These are phyloP conservation scores for Seiridium unicorne DNA, from an alignment of 2,329 filamentous ascomycete genomes.

Conservation along the genomic window DNA sequence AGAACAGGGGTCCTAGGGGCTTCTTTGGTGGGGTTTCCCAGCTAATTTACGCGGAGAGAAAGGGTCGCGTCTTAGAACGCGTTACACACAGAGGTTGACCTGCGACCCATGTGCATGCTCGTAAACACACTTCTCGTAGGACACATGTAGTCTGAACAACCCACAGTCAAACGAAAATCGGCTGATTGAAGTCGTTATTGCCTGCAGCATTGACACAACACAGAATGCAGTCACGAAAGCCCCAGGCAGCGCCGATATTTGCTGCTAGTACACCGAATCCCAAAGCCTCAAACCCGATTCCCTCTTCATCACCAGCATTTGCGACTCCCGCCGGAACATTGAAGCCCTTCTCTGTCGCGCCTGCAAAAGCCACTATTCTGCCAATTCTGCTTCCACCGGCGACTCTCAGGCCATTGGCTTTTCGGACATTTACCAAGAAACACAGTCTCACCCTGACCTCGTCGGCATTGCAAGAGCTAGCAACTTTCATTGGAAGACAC, in stretches of 20 bases:
- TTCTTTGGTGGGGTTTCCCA: not conserved
- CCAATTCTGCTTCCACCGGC: constrained; percentile 87
- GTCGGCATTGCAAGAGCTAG: constrained; percentile 78
- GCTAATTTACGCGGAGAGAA: constrained; percentile 5
- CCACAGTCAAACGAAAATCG: not conserved
- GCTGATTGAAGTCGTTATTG: not conserved
- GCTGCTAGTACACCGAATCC: constrained; percentile 31
- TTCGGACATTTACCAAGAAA: constrained; percentile 95
- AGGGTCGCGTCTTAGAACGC: constrained; percentile 2
- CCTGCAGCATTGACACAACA: not conserved
- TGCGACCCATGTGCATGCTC: not conserved
- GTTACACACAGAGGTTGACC: not conserved
- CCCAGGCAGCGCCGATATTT: constrained; percentile 35
- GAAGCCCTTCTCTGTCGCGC: constrained; percentile 55
- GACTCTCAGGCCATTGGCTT: constrained; percentile 84
- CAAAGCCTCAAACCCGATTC: constrained; percentile 59
- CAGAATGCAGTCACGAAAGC: constrained; percentile 25
- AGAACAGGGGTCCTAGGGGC: not conserved
- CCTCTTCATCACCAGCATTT: constrained; percentile 88
- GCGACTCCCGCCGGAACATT: constrained; percentile 82
- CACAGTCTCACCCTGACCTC: constrained; percentile 92
- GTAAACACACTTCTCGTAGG: not conserved
- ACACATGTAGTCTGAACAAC: not conserved
- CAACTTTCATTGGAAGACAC: constrained; percentile 86
- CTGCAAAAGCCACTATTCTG: constrained; percentile 63